A percentile compares a stretch with the other conserved stretches of the same genome.
These are phyloP conservation scores for Penstemon newberryi DNA, from an alignment of 257 asterid genomes.

Conservation along the genomic window DNA sequence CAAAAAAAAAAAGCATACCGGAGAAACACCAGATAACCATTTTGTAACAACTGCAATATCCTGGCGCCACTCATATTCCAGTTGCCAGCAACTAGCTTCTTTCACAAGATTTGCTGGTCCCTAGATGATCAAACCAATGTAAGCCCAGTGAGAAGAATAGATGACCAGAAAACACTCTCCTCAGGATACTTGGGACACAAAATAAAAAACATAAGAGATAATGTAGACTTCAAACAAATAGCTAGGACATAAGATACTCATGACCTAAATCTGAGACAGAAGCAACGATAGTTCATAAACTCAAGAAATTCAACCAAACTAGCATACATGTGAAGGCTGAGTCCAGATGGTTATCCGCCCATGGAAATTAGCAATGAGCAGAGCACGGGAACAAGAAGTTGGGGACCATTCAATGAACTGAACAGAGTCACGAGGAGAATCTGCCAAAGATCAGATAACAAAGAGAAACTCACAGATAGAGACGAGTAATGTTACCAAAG, in stretches of 20 bases:
- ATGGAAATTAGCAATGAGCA: conserved; percentile 90
- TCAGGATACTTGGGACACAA: conserved; percentile 13
- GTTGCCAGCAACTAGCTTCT: conserved; percentile 97
- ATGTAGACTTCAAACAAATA: conserved; percentile 18
- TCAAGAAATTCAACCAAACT: conserved; percentile 23
- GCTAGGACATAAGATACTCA: conserved; percentile 5
- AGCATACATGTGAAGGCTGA: conserved; percentile 88
- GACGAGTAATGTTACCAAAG: conserved; percentile 10
- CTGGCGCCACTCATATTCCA: conserved; percentile 98
- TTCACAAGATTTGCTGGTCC: conserved; percentile 84
- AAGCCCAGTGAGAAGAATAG: conserved; percentile 8
- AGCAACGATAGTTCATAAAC: conserved; percentile 16
- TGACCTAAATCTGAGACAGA: conserved; percentile 17
- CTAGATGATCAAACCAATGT: conserved; percentile 44
- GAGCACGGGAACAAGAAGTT: conserved; percentile 83
- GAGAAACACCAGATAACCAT: conserved; percentile 98
- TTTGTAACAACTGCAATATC: conserved; percentile 97
- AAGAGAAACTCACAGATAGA: conserved; percentile 4
- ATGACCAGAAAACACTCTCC: conserved; percentile 1
- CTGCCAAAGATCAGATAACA: conserved; percentile 43
- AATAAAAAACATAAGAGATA: conserved; percentile 6
- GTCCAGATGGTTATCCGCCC: conserved; percentile 97
- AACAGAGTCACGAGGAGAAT: conserved; percentile 96
- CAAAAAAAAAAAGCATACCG: conserved; percentile 56
- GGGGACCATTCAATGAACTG: conserved; percentile 99